Evolutionary conservation across 2,329 filamentous ascomycete genomes (phyloP).

Genomic region (Thelonectria blattea): DNA sequence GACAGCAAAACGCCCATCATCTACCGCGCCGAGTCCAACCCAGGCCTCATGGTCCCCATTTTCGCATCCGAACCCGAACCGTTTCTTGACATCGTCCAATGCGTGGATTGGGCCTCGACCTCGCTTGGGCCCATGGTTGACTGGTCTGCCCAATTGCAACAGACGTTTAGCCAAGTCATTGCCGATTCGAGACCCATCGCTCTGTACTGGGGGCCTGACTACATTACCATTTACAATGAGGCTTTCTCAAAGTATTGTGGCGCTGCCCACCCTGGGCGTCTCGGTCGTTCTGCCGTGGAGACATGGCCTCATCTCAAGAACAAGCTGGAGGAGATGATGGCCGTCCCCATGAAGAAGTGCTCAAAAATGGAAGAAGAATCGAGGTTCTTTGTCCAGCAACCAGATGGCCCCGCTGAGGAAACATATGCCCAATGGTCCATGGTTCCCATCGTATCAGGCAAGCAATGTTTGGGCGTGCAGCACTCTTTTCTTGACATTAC

Average conservation of each 20-base stretch:
- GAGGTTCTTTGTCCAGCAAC: conserved; percentile 52
- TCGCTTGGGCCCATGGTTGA: conserved; percentile 52
- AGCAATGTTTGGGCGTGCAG: conserved; percentile 52
- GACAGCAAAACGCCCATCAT: conserved; percentile 37
- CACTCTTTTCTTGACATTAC: conserved; percentile 56
- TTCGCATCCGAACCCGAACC: conserved; percentile 46
- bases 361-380: conserved; percentile 51
- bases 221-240: conserved; percentile 71
- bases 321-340: conserved; percentile 44
- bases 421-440: conserved; percentile 57
- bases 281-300: conserved; percentile 65
- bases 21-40: conserved; percentile 41
- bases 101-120: conserved; percentile 54
- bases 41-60: conserved; percentile 43
- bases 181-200: conserved; percentile 57
- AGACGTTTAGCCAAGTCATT: conserved; percentile 51
- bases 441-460: conserved; percentile 51
- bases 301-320: conserved; percentile 64
- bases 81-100: conserved; percentile 49
- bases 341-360: conserved; percentile 38
- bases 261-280: conserved; percentile 66
- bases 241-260: conserved; percentile 68
- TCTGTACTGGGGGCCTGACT: conserved; percentile 69
- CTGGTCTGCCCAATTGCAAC: conserved; percentile 56
- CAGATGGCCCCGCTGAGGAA: conserved; percentile 51